Conservation (phyloP, 2,329 filamentous ascomycete species). For the Fusarium marasasianum region DNA sequence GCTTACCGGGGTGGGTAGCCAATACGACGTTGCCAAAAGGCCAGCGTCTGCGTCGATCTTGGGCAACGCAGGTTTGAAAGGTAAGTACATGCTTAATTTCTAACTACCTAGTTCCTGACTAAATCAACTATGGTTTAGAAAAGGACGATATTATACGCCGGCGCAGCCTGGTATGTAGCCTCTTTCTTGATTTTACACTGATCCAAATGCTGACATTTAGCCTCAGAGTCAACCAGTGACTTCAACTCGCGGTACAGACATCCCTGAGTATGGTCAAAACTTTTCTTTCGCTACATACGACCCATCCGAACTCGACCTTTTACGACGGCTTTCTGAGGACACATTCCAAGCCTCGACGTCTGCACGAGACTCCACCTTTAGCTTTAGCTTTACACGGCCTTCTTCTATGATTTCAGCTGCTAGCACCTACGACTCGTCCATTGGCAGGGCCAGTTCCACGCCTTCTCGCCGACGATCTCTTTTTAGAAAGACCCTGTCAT, state of each 20-base stretch:
- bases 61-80: background rate
- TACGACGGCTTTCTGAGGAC: background rate
- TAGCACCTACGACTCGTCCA: constrained; percentile 9
- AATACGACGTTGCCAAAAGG: constrained; percentile 2
- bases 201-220: background rate
- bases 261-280: background rate
- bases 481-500: background rate
- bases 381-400: constrained; percentile 3
- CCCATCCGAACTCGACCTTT: background rate
- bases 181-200: background rate
- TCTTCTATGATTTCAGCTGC: constrained; percentile 13
- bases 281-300: background rate
- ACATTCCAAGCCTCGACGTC: background rate
- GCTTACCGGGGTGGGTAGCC: constrained; percentile 19
- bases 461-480: background rate
- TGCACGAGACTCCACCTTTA: constrained; percentile 4
- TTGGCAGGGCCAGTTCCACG: background rate
- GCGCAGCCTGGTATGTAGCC: background rate
- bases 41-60: background rate
- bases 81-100: background rate
- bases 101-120: background rate
- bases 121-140: background rate
- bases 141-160: background rate
- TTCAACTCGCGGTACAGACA: background rate
- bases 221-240: background rate